Evolutionary conservation across 495 filamentous ascomycete genomes (phyloP), one percentile per base, ranked within the genome.

Genomic region (Sporormia fimetaria): DNA sequence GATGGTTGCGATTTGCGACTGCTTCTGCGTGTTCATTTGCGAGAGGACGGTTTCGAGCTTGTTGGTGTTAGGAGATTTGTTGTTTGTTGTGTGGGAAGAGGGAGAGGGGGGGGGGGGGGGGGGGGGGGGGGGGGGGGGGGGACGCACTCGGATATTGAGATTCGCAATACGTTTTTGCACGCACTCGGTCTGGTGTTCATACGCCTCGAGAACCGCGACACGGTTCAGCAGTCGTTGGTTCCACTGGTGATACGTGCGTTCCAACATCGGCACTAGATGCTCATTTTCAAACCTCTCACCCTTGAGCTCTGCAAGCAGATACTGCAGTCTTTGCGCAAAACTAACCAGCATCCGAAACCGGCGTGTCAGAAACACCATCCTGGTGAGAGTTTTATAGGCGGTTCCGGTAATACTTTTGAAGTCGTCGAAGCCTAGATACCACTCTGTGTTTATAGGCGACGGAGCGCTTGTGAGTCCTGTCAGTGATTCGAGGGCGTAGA

Each of bases 21-120:
- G 37, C 25, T 29, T 40, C 15, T 15, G 29, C 15, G 8, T 30
- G 26, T 40, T 27, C 12, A 30, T 40, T 40, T 40, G 39, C 16
- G 15, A 22, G 18, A 42, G 39, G 15, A 34, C 29, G 12, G 39
- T 42, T 12, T 33, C 33, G 6, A 42, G 39, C 39, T 42, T 40
- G 18, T 11, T n/a, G 8, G 35, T n/a, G 18, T 26, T 9, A 38
- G 9, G 22, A 24, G 11, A 14, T n/a, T n/a, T n/a, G n/a, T n/a
- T n/a, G n/a, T n/a, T n/a, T n/a, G n/a, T n/a, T n/a, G n/a, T n/a
- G n/a, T n/a, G n/a, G n/a, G n/a, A n/a, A n/a, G n/a, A n/a, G n/a
- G n/a, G n/a, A n/a, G n/a, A n/a, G n/a, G n/a, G n/a, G n/a, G n/a
- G n/a, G n/a, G n/a, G n/a, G n/a, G n/a, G n/a, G n/a, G n/a, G n/a